Evolutionary conservation across 2,329 filamentous ascomycete species (phyloP), one percentile per base, ranked within the genome.

Genomic region (Apiospora koreana): DNA sequence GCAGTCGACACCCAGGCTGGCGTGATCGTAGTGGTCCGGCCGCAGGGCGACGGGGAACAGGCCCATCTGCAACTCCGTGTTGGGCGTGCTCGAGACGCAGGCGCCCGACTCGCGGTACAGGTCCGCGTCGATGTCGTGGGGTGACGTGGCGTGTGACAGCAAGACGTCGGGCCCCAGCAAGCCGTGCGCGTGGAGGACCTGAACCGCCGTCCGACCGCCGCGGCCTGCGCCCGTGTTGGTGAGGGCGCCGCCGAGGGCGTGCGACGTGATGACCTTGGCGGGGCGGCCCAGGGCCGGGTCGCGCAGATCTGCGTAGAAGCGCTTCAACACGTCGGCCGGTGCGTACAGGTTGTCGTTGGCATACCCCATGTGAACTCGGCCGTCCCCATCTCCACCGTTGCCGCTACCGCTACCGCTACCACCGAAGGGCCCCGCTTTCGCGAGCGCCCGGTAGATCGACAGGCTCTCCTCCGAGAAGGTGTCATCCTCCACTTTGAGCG

Each of bases 41-140:
- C 71, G 68, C 70, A 83, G 79, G 45, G 80, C 80, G 2, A 84
- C 78, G 0, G 82, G 80, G 3, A 75, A 67, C 0, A 80, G 79
- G 0, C 79, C 81, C 84, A 86, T 86, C 71, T 87, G 85, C 12
- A 86, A 74, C 73, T 88, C 86, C 0, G 85, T 84, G n/a, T 82
- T 83, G 0, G 86, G 85, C 0, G 86, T 87, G 21, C 77, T 79
- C 2, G 83, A 84, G 21, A 86, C 75, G 62, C 78, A 77, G 1
- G 79, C 80, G 8, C 80, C 78, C 12, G 79, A 73, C 25, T 76
- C 73, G 41, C 77, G 73, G 23, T 86, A 76, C 1, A 80, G 69
- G 10, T 76, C 74, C 1, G 79, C 80, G 65, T 85, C 83, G 9
- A 79, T 75, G 3, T 76, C 72, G 6, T 73, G 74, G 23, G 80